Evolutionary conservation across 2,329 filamentous ascomycete species (phyloP), one percentile per base, ranked within the genome.

Genomic region (Aureobasidium subglaciale): DNA sequence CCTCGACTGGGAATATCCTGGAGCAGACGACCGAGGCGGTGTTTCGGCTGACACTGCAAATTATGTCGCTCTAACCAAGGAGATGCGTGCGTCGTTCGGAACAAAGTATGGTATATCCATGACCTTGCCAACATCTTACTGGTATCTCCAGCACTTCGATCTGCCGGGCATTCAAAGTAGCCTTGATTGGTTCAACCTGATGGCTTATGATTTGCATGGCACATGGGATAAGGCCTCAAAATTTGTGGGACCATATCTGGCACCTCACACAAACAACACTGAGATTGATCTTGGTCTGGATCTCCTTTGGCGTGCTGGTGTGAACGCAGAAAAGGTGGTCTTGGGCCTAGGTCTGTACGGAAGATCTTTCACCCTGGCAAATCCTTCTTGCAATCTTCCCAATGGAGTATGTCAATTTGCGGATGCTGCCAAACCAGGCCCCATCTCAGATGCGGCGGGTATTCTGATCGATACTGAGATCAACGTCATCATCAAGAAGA

Each of bases 171-270:
- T 45, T 69, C 43, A 46, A 32, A 4, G 16, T 8, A 32, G 18
- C 5, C 37, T 59, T 20, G 50, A 56, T 37, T 59, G 48, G 56
- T 58, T 75, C 60, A 77, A 75, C 56, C 41, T 76, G 16, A 73
- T 77, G 65, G 65, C 66, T 0, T 76, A 77, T 57, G 72, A 78
- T 55, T 58, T 77, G 0, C 72, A 78, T 56, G 75, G 76, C 0
- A 55, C 63, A 0, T 77, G 71, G 72, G 73, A 76, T 56, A 25
- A 43, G 0, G 34, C 61, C 0, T 66, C 59, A 50, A 30, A 56
- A 41, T 41, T 53, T 9, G 56, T 68, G 54, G 72, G 72, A 0
- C 38, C 65, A 0, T 65, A 63, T 15, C 60, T 70, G 57, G 66
- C 18, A 60, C 43, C 64, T 0, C 74, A 78, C 56, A 75, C 75